phyloP scores from a whole-genome alignment of 2,329 filamentous ascomycete genomes.

The Nemania sp. region DNA sequence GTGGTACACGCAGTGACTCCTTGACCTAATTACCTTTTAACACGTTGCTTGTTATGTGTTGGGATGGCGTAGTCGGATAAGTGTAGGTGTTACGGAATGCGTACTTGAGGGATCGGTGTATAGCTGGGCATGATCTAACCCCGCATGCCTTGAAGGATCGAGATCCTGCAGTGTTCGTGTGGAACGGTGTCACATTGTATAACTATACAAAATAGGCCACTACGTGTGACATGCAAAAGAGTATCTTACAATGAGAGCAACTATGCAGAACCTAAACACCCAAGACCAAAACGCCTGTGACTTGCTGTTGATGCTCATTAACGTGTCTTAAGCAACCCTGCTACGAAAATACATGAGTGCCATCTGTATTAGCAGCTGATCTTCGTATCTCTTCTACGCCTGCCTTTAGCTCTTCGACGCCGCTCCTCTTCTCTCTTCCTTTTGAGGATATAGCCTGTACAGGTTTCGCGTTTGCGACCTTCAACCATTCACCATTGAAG shows the following conservation, averaged over 20 bases:
- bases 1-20: too few relatives aligned
- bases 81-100: background rate
- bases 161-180: conserved; percentile 14
- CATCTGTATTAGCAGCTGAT: conserved; percentile 16
- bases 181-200: background rate
- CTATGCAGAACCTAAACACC: conserved; percentile 4
- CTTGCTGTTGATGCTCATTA: background rate
- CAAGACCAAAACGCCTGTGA: conserved; percentile 29
- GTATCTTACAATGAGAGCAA: background rate
- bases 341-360: background rate
- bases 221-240: background rate
- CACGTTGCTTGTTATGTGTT: background rate
- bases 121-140: background rate
- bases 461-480: conserved; percentile 64
- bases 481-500: conserved; percentile 95
- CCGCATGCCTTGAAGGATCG: conserved; percentile 3
- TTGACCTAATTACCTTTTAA: too few relatives aligned
- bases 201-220: background rate
- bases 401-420: conserved; percentile 41
- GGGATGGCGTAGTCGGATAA: background rate
- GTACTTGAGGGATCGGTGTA: background rate
- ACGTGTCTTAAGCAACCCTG: background rate
- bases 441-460: conserved; percentile 51
- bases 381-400: conserved; percentile 40
- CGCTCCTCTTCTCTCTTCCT: conserved; percentile 44